Evolutionary conservation across 2,329 filamentous ascomycete genomes (phyloP), one percentile per base, ranked within the genome.

Genomic region (Talaromyces funiculosus): DNA sequence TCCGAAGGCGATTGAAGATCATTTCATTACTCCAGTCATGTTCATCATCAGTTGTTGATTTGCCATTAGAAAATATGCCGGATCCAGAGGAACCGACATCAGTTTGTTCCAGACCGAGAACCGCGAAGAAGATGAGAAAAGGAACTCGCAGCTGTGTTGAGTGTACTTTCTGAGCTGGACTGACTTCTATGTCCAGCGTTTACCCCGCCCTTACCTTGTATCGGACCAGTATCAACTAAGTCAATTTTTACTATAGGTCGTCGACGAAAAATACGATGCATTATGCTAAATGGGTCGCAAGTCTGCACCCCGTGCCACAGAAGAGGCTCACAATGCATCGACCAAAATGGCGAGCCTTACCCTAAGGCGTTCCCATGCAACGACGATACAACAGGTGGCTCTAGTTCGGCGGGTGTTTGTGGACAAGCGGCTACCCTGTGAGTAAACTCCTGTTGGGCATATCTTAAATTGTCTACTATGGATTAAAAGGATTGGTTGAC

Each of bases 111-210:
- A 51, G 45, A 51, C 20, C 26, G 16, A 51, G 45, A 51, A 7
- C 45, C 24, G 45, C 45, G 12, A 51, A 31, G 45, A 51, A 51
- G 45, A 51, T 51, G 45, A 16, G 45, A 51, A 51, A 51, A 51
- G 45, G 45, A 29, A 51, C 45, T 18, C 45, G 22, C 45, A 51
- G 45, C 45, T 51, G 45, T 51, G 45, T 51, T 51, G 45, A 51
- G n/a, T 51, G 45, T 51, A 51, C 24, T n/a, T n/a, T n/a, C n/a
- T n/a, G n/a, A n/a, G n/a, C n/a, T n/a, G n/a, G n/a, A n/a, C n/a
- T n/a, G n/a, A n/a, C n/a, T n/a, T n/a, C n/a, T n/a, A n/a, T n/a
- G 24, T 31, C 26, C 24, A n/a, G 16, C 22, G 22, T 40, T 20
- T 40, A 40, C 38, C 38, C 38, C 37, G 37, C 33, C 33, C 12